These are phyloP conservation scores for Graphilbum ipis-grandicollis DNA, from an alignment of 2,329 filamentous ascomycete species.

Conservation along the genomic window DNA sequence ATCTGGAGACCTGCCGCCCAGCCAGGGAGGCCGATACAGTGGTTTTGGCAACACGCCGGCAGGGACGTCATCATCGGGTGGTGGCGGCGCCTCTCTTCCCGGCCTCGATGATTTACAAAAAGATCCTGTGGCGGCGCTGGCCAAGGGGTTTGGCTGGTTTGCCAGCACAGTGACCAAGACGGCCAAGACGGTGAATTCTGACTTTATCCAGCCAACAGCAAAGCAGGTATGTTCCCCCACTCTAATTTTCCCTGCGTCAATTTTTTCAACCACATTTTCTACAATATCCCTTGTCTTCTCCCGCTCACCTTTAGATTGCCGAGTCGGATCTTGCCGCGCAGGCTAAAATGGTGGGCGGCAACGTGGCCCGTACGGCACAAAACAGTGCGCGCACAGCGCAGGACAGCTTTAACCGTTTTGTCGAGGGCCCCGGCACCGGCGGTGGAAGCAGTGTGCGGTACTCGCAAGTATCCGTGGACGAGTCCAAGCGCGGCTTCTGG, in stretches of 20 bases:
- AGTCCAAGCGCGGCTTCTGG: constrained; percentile 75
- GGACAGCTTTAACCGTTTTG: constrained; percentile 69
- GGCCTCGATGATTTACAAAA: constrained; percentile 77
- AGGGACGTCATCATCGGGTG: constrained; percentile 23
- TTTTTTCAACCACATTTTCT: neutral
- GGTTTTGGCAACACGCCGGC: constrained; percentile 73
- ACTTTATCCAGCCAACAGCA: constrained; percentile 83
- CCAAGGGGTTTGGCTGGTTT: constrained; percentile 91
- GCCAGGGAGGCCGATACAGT: constrained; percentile 78
- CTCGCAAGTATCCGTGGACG: constrained; percentile 28
- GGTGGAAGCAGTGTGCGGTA: constrained; percentile 9
- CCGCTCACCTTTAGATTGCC: constrained; percentile 40
- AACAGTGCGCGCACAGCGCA: constrained; percentile 58
- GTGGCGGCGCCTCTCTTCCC: constrained; percentile 33
- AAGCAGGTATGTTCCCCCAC: constrained; percentile 70
- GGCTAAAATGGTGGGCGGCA: constrained; percentile 43
- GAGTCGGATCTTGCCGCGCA: constrained; percentile 62
- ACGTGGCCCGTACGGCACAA: constrained; percentile 48
- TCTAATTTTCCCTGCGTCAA: neutral
- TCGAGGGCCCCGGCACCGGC: constrained; percentile 47
- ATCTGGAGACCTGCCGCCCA: constrained; percentile 60
- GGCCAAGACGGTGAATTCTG: constrained; percentile 79
- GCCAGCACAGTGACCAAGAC: constrained; percentile 74
- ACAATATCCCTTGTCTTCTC: too few species aligned
- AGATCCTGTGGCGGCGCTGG: constrained; percentile 75